These are phyloP conservation scores for Anaeramoeba flamelloides DNA, from an alignment of 78 protist species.

Conservation along the genomic window DNA sequence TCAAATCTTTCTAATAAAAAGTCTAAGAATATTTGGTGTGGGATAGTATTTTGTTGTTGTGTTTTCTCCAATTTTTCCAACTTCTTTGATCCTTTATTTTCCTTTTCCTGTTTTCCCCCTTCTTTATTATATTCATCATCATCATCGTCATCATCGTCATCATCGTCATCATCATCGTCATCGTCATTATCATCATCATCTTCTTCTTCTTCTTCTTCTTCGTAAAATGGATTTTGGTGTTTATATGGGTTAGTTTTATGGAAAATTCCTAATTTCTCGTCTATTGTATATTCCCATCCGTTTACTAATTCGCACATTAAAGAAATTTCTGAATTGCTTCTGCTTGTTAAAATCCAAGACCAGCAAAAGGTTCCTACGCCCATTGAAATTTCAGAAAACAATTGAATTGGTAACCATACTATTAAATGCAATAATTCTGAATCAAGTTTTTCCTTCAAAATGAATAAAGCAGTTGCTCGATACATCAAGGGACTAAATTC, in stretches of 20 bases:
- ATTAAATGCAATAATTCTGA: background rate
- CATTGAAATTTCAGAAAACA: background rate
- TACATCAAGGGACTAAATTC: background rate
- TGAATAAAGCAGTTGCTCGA: background rate
- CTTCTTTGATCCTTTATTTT: background rate
- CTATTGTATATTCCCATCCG: background rate
- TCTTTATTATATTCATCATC: background rate
- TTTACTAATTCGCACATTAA: background rate
- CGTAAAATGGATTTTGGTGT: background rate
- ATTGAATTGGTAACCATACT: background rate
- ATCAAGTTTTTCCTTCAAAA: background rate
- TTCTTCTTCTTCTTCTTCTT: background rate
- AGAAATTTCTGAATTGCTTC: background rate
- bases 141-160: background rate
- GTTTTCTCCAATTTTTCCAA: background rate
- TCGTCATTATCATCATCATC: background rate
- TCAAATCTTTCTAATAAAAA: slow-evolving; percentile 38
- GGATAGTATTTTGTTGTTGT: slow-evolving; percentile 12
- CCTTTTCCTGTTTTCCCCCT: background rate
- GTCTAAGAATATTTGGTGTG: slow-evolving; percentile 34
- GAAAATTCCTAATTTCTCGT: background rate
- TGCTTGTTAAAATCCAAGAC: background rate
- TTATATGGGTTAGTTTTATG: background rate
- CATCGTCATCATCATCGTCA: background rate
- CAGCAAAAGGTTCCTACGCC: background rate